Conservation (phyloP, 352 stramenopile species). For the Phytophthora sp. region DNA sequence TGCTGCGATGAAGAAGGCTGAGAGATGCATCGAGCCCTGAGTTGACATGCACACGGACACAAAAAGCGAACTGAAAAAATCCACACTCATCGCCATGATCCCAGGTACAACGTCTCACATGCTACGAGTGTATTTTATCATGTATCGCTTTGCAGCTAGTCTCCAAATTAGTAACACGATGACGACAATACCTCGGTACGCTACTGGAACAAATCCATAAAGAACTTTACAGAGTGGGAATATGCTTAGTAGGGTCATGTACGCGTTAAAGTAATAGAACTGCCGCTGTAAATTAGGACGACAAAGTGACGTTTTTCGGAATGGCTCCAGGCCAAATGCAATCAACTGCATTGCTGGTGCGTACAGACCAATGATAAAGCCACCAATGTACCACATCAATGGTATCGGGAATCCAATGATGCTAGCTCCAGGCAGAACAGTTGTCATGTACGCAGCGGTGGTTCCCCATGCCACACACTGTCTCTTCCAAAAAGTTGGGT, state of each 20-base stretch:
- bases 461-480: background rate
- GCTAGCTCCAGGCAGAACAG: background rate
- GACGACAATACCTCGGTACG: background rate
- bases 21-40: background rate
- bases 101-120: background rate
- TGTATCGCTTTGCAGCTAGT: background rate
- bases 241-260: too few relatives aligned
- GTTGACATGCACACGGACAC: constrained; percentile 23
- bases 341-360: too few relatives aligned
- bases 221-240: background rate
- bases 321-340: too few relatives aligned
- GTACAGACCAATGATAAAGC: background rate
- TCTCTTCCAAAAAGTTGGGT: too few relatives aligned
- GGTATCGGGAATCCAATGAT: background rate
- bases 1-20: constrained; percentile 3
- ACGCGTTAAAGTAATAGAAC: too few relatives aligned
- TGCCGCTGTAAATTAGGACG: too few relatives aligned
- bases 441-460: background rate
- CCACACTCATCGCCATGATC: constrained; percentile 21
- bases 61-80: constrained; percentile 23
- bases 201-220: background rate
- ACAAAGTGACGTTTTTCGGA: too few relatives aligned
- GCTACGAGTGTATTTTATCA: background rate
- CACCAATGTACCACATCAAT: background rate
- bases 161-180: background rate